A percentile compares a stretch with the other conserved stretches of the same genome.
phyloP scores from a whole-genome alignment of 2,329 filamentous ascomycete genomes.

The Venturia nashicola region DNA sequence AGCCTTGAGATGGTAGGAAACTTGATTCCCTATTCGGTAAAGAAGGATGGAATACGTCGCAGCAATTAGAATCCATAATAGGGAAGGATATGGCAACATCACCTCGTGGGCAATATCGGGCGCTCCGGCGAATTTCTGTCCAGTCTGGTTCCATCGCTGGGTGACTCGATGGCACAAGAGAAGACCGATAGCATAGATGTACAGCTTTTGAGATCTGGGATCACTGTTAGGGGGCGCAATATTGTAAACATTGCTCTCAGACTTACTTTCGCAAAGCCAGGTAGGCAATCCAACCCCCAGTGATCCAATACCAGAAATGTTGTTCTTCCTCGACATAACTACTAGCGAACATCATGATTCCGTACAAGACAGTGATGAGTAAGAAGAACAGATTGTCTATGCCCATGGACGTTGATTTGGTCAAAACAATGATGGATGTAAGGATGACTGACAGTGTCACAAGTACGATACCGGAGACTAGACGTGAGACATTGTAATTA shows the following conservation, averaged over 20 bases:
- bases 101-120: slow-evolving; percentile 71
- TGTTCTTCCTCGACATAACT: slow-evolving; percentile 98
- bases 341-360: slow-evolving; percentile 90
- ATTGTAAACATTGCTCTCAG: not conserved
- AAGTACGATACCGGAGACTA: slow-evolving; percentile 36
- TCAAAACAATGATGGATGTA: slow-evolving; percentile 20
- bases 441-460: slow-evolving; percentile 30
- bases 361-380: slow-evolving; percentile 41
- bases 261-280: slow-evolving; percentile 30
- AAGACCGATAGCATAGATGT: slow-evolving; percentile 24
- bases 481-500: slow-evolving; percentile 66
- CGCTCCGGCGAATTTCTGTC: slow-evolving; percentile 88
- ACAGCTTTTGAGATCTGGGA: slow-evolving; percentile 1
- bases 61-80: slow-evolving; percentile 65
- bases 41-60: slow-evolving; percentile 52
- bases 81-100: slow-evolving; percentile 47
- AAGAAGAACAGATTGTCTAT: slow-evolving; percentile 31
- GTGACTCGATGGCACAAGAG: slow-evolving; percentile 53
- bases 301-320: slow-evolving; percentile 94
- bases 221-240: not conserved
- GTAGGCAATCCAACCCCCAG: slow-evolving; percentile 53
- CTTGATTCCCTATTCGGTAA: slow-evolving; percentile 3
- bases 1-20: slow-evolving; percentile 16
- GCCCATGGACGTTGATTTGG: slow-evolving; percentile 31
- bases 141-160: slow-evolving; percentile 89